Evolutionary conservation across 164 flowering plant species (phyloP).

Genomic region (Nymphaea colorata): DNA sequence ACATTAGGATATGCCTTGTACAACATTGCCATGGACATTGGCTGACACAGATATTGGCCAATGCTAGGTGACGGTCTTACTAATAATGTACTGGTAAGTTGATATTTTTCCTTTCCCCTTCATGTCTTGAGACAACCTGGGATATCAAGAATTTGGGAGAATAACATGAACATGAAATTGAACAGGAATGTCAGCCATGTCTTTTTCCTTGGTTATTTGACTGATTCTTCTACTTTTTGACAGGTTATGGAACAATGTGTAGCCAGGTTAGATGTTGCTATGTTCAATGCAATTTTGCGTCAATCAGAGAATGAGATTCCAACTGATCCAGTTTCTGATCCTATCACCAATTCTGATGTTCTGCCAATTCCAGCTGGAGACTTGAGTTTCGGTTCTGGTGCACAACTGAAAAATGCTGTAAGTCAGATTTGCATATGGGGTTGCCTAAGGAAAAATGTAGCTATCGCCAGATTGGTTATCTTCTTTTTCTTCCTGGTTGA

Average conservation of each 20-base stretch:
- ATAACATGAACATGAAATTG: too few relatives aligned
- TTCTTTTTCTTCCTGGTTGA: not conserved
- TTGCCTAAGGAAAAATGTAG: not conserved
- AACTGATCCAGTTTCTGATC: slow-evolving; percentile 98
- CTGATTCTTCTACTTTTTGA: slow-evolving; percentile 1
- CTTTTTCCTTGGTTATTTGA: not conserved
- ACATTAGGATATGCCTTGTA: too few relatives aligned
- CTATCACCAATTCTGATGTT: slow-evolving; percentile 81
- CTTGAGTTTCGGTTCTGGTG: slow-evolving; percentile 97
- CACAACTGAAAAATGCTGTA: slow-evolving; percentile 95
- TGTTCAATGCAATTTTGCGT: slow-evolving; percentile 98
- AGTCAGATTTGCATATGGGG: slow-evolving; percentile 8
- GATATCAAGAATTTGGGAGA: too few relatives aligned
- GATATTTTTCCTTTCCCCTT: too few relatives aligned
- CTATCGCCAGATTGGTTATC: too few relatives aligned
- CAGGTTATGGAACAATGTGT: slow-evolving; percentile 95
- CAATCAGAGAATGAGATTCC: slow-evolving; percentile 95
- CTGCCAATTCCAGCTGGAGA: slow-evolving; percentile 98
- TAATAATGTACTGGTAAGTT: too few relatives aligned
- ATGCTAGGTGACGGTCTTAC: too few relatives aligned
- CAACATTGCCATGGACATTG: too few relatives aligned
- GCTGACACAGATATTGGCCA: too few relatives aligned
- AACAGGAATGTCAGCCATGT: not conserved
- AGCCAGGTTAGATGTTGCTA: slow-evolving; percentile 88
- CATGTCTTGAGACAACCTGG: too few relatives aligned